Evolutionary conservation across 2,329 filamentous ascomycete species (phyloP).

Genomic region (Verticillium nubilum): DNA sequence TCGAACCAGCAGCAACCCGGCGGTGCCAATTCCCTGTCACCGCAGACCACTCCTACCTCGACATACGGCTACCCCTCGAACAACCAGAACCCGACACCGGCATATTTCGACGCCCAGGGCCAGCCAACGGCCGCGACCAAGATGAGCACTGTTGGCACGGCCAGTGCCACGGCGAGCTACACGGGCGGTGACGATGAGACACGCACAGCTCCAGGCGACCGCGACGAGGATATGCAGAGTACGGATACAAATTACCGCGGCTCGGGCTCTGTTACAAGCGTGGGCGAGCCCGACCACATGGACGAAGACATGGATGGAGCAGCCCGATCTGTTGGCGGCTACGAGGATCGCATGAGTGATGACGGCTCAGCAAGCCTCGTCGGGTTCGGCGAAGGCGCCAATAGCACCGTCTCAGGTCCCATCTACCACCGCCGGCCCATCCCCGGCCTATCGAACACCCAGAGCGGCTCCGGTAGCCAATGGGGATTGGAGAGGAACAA

Average conservation of each 20-base stretch:
- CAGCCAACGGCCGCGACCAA: slow-evolving; percentile 62
- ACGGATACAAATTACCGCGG: slow-evolving; percentile 57
- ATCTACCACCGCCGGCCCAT: slow-evolving; percentile 54
- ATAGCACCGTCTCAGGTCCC: slow-evolving; percentile 76
- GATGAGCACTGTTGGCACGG: slow-evolving; percentile 88
- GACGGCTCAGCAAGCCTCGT: slow-evolving; percentile 80
- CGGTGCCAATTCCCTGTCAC: slow-evolving; percentile 33
- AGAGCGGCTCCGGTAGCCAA: slow-evolving; percentile 15
- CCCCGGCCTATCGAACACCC: slow-evolving; percentile 21
- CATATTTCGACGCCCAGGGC: slow-evolving; percentile 77
- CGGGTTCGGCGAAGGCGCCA: slow-evolving; percentile 88
- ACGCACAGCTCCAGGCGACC: slow-evolving; percentile 47
- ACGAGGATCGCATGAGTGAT: slow-evolving; percentile 74
- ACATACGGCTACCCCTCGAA: slow-evolving; percentile 33
- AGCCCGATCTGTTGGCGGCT: slow-evolving; percentile 42
- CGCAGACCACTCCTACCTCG: slow-evolving; percentile 47
- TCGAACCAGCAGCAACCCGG: slow-evolving; percentile 16
- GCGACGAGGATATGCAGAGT: slow-evolving; percentile 65
- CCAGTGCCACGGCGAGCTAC: slow-evolving; percentile 77
- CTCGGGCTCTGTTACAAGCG: slow-evolving; percentile 55
- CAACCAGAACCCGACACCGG: slow-evolving; percentile 41
- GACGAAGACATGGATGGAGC: slow-evolving; percentile 46
- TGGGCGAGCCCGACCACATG: slow-evolving; percentile 39
- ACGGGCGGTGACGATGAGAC: slow-evolving; percentile 47
- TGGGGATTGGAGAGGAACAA: slow-evolving; percentile 45